Percentiles rank a stretch among this genome's conserved stretches.
These are phyloP conservation scores for Mycogone perniciosa DNA, from an alignment of 2,329 filamentous ascomycete genomes.

Conservation along the genomic window DNA sequence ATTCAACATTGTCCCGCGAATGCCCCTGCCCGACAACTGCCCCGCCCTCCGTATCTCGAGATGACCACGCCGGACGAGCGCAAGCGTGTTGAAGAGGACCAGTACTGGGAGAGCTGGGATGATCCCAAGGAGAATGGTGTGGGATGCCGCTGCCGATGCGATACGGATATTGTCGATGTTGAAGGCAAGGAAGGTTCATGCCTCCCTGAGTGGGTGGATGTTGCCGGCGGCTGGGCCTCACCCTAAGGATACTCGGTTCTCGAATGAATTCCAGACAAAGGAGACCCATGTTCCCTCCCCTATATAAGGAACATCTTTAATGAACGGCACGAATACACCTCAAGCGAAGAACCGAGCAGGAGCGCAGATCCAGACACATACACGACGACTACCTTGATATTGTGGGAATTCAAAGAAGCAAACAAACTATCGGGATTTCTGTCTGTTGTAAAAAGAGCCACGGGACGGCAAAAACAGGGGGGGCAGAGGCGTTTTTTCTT, in stretches of 20 bases:
- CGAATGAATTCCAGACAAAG: background rate
- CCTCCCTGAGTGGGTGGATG: constrained; percentile 92
- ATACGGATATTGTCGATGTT: constrained; percentile 95
- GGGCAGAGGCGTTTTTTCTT: too few species aligned
- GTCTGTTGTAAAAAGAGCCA: too few species aligned
- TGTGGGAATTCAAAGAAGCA: too few species aligned
- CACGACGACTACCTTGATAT: too few species aligned
- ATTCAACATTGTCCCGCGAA: constrained; percentile 98
- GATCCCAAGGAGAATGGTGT: constrained; percentile 90
- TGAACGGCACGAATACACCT: too few species aligned
- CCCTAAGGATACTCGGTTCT: constrained; percentile 25
- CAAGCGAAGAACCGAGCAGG: too few species aligned
- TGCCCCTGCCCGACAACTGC: constrained; percentile 79
- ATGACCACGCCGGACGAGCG: constrained; percentile 74
- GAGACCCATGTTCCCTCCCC: too few species aligned
- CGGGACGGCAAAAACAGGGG: too few species aligned
- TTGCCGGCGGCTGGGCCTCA: constrained; percentile 84
- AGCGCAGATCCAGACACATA: too few species aligned
- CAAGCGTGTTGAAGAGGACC: constrained; percentile 83
- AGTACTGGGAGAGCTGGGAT: constrained; percentile 91
- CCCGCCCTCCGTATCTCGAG: constrained; percentile 74
- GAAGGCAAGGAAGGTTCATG: constrained; percentile 97
- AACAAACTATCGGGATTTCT: too few species aligned
- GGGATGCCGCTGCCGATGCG: constrained; percentile 91
- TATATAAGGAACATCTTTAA: too few species aligned